Evolutionary conservation across 345 rosid species (phyloP), one percentile per base, ranked within the genome.

Genomic region (Noccaea caerulescens): DNA sequence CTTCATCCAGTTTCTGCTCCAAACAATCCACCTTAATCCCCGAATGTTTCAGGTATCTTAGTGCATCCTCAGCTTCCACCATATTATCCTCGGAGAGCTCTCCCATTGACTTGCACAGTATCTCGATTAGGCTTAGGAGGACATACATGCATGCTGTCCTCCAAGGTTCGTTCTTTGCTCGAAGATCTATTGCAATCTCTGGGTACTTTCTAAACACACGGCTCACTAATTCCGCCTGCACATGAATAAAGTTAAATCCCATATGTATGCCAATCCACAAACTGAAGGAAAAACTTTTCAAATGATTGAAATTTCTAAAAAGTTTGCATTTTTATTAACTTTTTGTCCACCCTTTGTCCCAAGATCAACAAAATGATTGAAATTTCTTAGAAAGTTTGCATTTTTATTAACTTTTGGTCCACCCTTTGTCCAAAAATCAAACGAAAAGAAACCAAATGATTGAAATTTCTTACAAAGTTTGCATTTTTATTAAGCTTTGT

Each of bases 11-110:
- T 10, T 66, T 66, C 14, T 12, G 13, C 50, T 66, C 57, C 38
- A 52, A 41, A 61, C 71, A 53, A 32, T 66, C 61, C 13, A 66
- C 45, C 50, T 66, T 39, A 32, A 66, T 30, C 2, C 71, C 71
- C 1, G 20, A 57, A 52, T 25, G 8, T 10, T n/a, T 55, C 39
- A 63, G 10, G 20, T 32, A 51, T 2, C 34, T 5, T 51, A 51
- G 56, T 25, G 56, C 27, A 51, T 11, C 11, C 34, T 25, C 56
- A 4, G 56, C 56, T 51, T 25, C 56, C 34, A 51, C 13, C 13
- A 51, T 33, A 25, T 51, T 34, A 23, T 51, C 56, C 4, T 51
- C 1, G 34, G 56, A 51, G 34, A 66, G 20, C 34, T 50, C 47
- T n/a, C 33, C 14, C 3, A 32, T 45, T 11, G 69, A 10, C 25